Evolutionary conservation across 1,284 basidiomycete species (phyloP).

Genomic region (Cystobasidiaceae sp.): DNA sequence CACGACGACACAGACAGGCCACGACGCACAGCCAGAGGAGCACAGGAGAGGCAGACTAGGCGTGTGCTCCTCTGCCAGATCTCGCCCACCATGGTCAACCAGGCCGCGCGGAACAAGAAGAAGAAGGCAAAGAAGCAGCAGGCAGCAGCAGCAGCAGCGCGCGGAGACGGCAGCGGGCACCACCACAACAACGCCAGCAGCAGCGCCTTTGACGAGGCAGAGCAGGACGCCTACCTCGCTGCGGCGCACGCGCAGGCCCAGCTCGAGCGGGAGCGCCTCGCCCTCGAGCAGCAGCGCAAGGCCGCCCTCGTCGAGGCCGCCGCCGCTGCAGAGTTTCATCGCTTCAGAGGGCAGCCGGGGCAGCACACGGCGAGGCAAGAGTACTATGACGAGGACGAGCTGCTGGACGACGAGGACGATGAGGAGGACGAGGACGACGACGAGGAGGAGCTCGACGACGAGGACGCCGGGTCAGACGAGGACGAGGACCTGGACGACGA

Average conservation of each 20-base stretch:
- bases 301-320: conserved; percentile 13
- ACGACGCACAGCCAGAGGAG: too few species aligned
- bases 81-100: conserved; percentile 8
- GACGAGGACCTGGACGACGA: background rate
- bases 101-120: conserved; percentile 25
- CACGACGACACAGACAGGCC: too few species aligned
- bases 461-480: too few species aligned
- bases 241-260: conserved; percentile 18
- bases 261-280: conserved; percentile 14
- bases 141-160: conserved; percentile 16
- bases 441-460: background rate
- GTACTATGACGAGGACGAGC: conserved; percentile 14
- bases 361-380: conserved; percentile 1
- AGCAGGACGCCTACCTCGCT: conserved; percentile 17
- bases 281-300: conserved; percentile 7
- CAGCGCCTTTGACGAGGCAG: background rate
- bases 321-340: conserved; percentile 11
- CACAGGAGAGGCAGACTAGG: background rate
- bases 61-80: background rate
- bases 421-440: conserved; percentile 16
- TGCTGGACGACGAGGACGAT: conserved; percentile 9
- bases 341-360: conserved; percentile 4
- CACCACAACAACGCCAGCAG: background rate
- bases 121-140: conserved; percentile 32
- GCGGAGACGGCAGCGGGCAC: background rate